Conservation (phyloP, 768 basidiomycete genomes). For the Suillus clintonianus region DNA sequence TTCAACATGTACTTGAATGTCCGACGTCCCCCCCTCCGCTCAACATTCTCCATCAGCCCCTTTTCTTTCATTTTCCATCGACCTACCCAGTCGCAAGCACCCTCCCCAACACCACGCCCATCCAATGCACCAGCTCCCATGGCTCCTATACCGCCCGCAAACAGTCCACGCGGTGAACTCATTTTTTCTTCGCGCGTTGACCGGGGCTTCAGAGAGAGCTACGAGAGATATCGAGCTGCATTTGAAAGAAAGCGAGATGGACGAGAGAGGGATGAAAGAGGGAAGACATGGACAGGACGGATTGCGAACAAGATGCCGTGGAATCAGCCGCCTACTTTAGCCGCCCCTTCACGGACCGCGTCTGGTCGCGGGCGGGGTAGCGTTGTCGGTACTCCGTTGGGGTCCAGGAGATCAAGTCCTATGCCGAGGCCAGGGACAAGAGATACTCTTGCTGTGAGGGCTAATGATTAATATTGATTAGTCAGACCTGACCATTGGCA, state of each 20-base stretch:
- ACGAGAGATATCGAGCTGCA: slow-evolving; percentile 86
- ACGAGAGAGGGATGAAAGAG: slow-evolving; percentile 44
- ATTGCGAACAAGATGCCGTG: slow-evolving; percentile 29
- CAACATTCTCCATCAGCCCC: slow-evolving; percentile 49
- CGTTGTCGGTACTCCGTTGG: slow-evolving; percentile 30
- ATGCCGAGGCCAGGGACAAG: slow-evolving; percentile 31
- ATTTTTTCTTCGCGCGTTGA: slow-evolving; percentile 93
- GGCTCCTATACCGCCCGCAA: slow-evolving; percentile 80
- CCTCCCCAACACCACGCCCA: slow-evolving; percentile 36
- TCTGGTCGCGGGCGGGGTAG: slow-evolving; percentile 27
- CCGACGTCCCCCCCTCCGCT: slow-evolving; percentile 71
- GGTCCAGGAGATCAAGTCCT: slow-evolving; percentile 35
- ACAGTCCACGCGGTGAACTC: slow-evolving; percentile 92
- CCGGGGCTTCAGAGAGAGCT: slow-evolving; percentile 79
- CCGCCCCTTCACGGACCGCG: slow-evolving; percentile 22
- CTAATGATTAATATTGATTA: slow-evolving; percentile 6
- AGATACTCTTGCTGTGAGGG: slow-evolving; percentile 25
- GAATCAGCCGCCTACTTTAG: slow-evolving; percentile 15
- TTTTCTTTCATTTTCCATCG: slow-evolving; percentile 41
- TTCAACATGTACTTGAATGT: slow-evolving; percentile 99
- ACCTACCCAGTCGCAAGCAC: slow-evolving; percentile 20
- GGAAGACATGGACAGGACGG: slow-evolving; percentile 33
- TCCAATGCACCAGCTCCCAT: slow-evolving; percentile 46
- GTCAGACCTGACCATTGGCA: neutral
- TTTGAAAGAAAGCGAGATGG: slow-evolving; percentile 83